A percentile compares a stretch with the other conserved stretches of the same genome.
phyloP scores from a whole-genome alignment of 257 asterid genomes.

The Mentha longifolia region DNA sequence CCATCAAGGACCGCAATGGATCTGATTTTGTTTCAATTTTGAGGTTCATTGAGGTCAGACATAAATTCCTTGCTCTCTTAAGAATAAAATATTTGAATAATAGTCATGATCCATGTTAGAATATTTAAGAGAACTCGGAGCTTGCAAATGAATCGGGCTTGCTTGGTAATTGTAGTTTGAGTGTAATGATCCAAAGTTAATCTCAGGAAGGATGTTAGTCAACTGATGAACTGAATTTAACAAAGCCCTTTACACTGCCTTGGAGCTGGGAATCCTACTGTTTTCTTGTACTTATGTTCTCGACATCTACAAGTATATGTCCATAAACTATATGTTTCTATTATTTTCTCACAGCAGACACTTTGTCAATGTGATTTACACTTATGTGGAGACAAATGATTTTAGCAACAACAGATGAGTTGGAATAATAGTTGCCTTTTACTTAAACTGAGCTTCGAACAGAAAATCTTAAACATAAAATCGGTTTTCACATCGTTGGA shows the following conservation, averaged over 20 bases:
- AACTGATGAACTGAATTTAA: neutral
- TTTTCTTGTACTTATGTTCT: no score
- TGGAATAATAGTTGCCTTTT: neutral
- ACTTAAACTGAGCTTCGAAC: constrained; percentile 4
- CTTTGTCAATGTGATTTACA: constrained; percentile 4
- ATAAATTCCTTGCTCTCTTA: constrained; percentile 6
- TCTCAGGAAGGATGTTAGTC: constrained; percentile 14
- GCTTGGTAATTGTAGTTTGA: constrained; percentile 7
- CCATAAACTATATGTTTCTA: no score
- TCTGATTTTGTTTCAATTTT: constrained; percentile 50
- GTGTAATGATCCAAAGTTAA: constrained; percentile 2
- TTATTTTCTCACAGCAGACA: no score
- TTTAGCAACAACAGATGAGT: neutral
- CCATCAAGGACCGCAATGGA: constrained; percentile 52
- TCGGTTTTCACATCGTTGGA: constrained; percentile 1
- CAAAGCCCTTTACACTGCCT: neutral
- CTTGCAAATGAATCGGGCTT: neutral
- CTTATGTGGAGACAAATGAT: neutral
- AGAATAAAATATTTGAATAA: constrained; percentile 6
- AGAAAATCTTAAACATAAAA: neutral
- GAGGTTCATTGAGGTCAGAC: constrained; percentile 64
- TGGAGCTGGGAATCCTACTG: no score
- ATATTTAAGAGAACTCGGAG: neutral
- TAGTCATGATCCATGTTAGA: neutral
- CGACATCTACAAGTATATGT: no score